Percentiles rank a stretch among this genome's conserved stretches.
Evolutionary conservation across 164 flowering plant species (phyloP).

Genomic region (Umbellularia californica): DNA sequence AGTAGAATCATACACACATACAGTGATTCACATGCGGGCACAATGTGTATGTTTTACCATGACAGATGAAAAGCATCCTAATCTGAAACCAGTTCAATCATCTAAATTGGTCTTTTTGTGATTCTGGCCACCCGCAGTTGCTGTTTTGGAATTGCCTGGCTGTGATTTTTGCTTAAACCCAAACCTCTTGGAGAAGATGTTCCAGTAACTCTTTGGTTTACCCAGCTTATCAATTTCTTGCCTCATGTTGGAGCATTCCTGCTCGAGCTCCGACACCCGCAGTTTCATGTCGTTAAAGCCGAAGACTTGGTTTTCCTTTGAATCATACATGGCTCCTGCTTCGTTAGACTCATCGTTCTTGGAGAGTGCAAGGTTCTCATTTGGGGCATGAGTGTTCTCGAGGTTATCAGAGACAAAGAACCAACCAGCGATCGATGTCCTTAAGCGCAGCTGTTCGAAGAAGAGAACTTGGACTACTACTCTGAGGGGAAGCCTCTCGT

Average conservation of each 20-base stretch:
- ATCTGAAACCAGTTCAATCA: slow-evolving; percentile 3
- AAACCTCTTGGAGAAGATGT: slow-evolving; percentile 30
- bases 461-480: slow-evolving; percentile 64
- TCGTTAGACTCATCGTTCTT: slow-evolving; percentile 11
- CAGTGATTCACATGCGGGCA: background rate
- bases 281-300: slow-evolving; percentile 35
- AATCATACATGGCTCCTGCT: background rate
- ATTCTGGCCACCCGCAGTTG: background rate
- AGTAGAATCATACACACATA: background rate
- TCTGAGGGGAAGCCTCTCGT: slow-evolving; percentile 62
- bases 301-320: slow-evolving; percentile 1
- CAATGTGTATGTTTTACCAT: background rate
- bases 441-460: slow-evolving; percentile 63
- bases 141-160: slow-evolving; percentile 15
- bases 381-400: slow-evolving; percentile 33
- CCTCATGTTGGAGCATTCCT: slow-evolving; percentile 51
- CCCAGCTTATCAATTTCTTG: slow-evolving; percentile 44
- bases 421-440: slow-evolving; percentile 61
- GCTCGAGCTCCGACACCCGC: slow-evolving; percentile 55
- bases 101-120: slow-evolving; percentile 6
- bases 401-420: slow-evolving; percentile 54
- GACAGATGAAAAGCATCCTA: background rate
- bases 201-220: slow-evolving; percentile 53
- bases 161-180: slow-evolving; percentile 24
- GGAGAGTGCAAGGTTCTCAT: slow-evolving; percentile 26